Evolutionary conservation across 805 yeast genomes (phyloP).

Genomic region (Candida andamanensis): DNA sequence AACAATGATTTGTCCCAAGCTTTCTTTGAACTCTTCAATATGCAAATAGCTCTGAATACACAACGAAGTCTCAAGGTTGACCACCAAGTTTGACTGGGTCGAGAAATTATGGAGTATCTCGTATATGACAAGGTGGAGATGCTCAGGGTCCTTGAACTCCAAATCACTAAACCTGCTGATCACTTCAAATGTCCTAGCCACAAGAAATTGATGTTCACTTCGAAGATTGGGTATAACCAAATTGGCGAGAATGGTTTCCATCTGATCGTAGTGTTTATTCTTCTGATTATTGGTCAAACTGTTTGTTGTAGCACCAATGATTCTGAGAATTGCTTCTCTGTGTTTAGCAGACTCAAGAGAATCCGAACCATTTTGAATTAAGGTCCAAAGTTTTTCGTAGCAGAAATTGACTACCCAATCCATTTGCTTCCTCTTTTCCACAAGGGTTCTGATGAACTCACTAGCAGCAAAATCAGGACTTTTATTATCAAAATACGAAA

Average conservation of each 20-base stretch:
- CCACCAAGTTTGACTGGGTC: constrained; percentile 49
- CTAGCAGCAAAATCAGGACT: constrained; percentile 76
- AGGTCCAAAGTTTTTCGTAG: constrained; percentile 37
- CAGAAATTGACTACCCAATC: constrained; percentile 59
- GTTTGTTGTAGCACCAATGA: constrained; percentile 68
- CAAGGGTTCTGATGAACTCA: constrained; percentile 65
- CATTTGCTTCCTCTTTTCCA: constrained; percentile 56
- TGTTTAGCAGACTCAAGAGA: constrained; percentile 49
- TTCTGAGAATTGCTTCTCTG: constrained; percentile 74
- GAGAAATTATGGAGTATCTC: constrained; percentile 29
- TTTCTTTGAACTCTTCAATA: constrained; percentile 60
- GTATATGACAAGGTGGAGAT: constrained; percentile 23
- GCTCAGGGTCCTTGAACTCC: constrained; percentile 35
- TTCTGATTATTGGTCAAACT: constrained; percentile 53
- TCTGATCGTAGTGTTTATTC: constrained; percentile 41
- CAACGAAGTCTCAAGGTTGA: constrained; percentile 76
- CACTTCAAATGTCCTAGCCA: constrained; percentile 70
- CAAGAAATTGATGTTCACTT: constrained; percentile 59
- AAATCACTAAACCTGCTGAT: constrained; percentile 61
- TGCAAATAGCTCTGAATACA: constrained; percentile 77
- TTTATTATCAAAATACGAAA: constrained; percentile 45
- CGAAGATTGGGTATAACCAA: constrained; percentile 69
- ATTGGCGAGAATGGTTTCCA: constrained; percentile 62
- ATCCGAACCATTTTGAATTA: constrained; percentile 34
- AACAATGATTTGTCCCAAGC: constrained; percentile 62